Evolutionary conservation across 2,329 filamentous ascomycete species (phyloP).

Genomic region (Talaromyces sp.): DNA sequence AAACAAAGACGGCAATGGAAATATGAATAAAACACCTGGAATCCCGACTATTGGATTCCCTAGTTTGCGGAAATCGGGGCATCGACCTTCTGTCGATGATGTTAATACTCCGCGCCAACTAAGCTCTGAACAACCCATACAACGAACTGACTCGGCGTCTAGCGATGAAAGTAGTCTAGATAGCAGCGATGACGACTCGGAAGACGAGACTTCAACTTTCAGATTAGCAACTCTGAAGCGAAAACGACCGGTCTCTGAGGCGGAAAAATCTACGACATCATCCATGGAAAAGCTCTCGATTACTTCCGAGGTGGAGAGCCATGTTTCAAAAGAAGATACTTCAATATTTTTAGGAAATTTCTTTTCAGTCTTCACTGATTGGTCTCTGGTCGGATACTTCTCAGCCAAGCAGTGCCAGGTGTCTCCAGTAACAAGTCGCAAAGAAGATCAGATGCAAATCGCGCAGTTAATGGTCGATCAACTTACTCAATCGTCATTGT

Average conservation of each 20-base stretch:
- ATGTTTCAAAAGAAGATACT: constrained; percentile 28
- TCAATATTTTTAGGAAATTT: constrained; percentile 38
- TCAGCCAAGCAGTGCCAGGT: constrained; percentile 32
- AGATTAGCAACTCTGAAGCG: constrained; percentile 29
- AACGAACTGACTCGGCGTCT: constrained; percentile 27
- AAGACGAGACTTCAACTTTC: constrained; percentile 23
- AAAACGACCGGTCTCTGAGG: constrained; percentile 35
- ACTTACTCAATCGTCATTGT: constrained; percentile 44
- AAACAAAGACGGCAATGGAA: constrained; percentile 9
- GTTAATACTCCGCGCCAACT: neutral
- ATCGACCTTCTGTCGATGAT: neutral
- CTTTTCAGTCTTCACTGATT: constrained; percentile 39
- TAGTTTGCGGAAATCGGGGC: constrained; percentile 9
- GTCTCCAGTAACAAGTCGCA: constrained; percentile 32
- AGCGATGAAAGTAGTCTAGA: constrained; percentile 27
- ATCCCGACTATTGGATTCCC: constrained; percentile 42
- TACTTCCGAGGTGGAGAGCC: constrained; percentile 22
- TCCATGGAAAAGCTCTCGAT: constrained; percentile 28
- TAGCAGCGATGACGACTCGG: constrained; percentile 20
- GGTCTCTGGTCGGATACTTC: constrained; percentile 40
- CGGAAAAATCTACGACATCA: constrained; percentile 29
- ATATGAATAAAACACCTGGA: neutral
- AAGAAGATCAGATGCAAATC: constrained; percentile 37
- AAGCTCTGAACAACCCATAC: neutral
- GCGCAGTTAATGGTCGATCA: constrained; percentile 44